Base-by-base conservation (phyloP, 2,329 filamentous ascomycete species). In the Xylaria sp. region DNA sequence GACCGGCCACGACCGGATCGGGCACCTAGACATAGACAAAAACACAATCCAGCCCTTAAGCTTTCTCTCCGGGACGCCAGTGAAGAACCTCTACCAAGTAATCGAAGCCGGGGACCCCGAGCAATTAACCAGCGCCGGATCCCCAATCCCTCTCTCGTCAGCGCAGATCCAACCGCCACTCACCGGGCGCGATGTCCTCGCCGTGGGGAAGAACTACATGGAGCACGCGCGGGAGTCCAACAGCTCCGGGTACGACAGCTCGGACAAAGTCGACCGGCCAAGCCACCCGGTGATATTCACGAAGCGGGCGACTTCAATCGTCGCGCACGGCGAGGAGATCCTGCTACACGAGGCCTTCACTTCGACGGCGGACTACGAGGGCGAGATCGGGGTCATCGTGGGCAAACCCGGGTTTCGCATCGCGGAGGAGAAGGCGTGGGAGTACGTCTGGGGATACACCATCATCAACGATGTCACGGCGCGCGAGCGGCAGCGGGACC, bases 161-260 rank as follows among this genome's bases (percentile, higher is more conserved):
- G 57, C 52, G 21, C 57, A 57, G 49, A 42, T 65, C 35, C 28
- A 63, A 15, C 63, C 63, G 4, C 7, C 56, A 4, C 60, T 65
- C 53, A 57, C 60, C 11, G 60, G 63, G 1, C 63, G 63, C 21
- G 63, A 65, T 52, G 56, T 65, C 4, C 45, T 65, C 3, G 60
- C 60, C 1, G 63, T 65, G 9, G 63, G 63, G 0, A 65, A 65
- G 11, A 65, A 65, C 5, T 65, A 65, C 31, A 60, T 60, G 31
- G 63, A 65, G 43, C 63, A 65, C 19, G 63, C 63, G 3, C 57
- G 54, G 42, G 63, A 65, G 43, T 65, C 63, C 56, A 65, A 65
- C 31, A 63, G 63, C 11, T 65, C 63, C 15, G 63, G 63, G 3
- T 65, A 57, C 37, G 63, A 65, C 31, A 63, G 56, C n/a, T 65